Evolutionary conservation across 352 stramenopile genomes (phyloP), one percentile per base, ranked within the genome.

Genomic region (Pythium biforme): DNA sequence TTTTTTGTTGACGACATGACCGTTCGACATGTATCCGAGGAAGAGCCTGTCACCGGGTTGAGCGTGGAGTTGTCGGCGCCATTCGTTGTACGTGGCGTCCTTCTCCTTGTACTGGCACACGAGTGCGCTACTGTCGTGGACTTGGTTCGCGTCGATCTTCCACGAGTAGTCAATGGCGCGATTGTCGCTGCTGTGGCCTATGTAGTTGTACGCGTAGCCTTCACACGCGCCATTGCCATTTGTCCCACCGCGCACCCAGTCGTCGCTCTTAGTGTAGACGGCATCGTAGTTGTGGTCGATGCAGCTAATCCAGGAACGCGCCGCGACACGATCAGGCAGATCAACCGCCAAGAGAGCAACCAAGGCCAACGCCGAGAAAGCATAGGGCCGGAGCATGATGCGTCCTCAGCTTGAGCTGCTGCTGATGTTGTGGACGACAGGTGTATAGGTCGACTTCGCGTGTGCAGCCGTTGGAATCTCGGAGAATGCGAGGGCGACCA

Each of bases 241-340:
- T 10, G 39, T 29, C 11, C 59, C 65, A 22, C 49, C 55, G 15
- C 70, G 65, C 3, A 76, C 69, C 63, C 64, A 81, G 22, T 57
- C 37, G 6, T 61, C 64, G 59, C 64, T 75, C 20, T 77, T 67
- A 12, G 65, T 69, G 40, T 76, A 75, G 0, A 79, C 66, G 5
- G 59, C 58, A 8, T 63, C 59, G 64, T 69, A 68, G 48, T 65
- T 65, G 39, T 70, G 67, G 54, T 79, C 74, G 26, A 82, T 59
- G 29, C 69, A 83, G 47, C 78, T 69, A 20, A 80, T 67, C 72
- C 74, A 83, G 4, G 56, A 69, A 27, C 69, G 56, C 17, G 43
- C 66, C 9, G 40, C 15, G 2, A 43, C 51, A 5, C 2, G 20
- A 11, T 37, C 26, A 10, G 14, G 8, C 8, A 23, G 29, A 20